Base-by-base conservation (phyloP, 2,329 filamentous ascomycete species). In the Herpotrichia juniperi region DNA sequence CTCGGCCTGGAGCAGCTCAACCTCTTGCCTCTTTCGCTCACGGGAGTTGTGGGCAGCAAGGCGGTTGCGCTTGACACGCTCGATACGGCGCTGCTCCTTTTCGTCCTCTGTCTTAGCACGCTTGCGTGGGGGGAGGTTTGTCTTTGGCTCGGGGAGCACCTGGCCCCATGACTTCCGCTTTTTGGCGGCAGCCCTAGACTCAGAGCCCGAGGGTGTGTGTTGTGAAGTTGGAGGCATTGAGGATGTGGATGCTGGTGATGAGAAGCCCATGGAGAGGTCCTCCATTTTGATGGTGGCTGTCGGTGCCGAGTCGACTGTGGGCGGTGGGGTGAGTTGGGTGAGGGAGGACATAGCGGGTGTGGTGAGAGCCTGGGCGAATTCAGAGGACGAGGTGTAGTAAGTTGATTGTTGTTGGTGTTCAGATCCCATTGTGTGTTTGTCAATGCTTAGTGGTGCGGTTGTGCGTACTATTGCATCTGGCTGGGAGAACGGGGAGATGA, bases 141-240 rank as follows among this genome's bases (percentile, higher is more conserved):
- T 97, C 83, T 97, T 97, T 37, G 94, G 94, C 71, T 96, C 91
- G 16, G 94, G 94, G 34, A 97, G 86, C 73, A 96, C 91, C 76
- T 99, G 94, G 44, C 94, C 94, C 94, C 94, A 99, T 43, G 94
- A 97, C 79, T 97, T 99, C 68, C 94, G 84, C 85, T 97, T 97
- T 85, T 97, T 97, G 30, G 83, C 78, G 1, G 84, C 82, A 79
- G 91, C 94, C 31, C 54, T 46, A 11, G 58, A 56, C 22, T 32
- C 30, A 10, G 44, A 47, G 31, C 21, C 12, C 64, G 30, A 58
- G 49, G 39, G 62, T 44, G 46, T 65, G 55, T 21, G 62, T 57
- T 16, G 56, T 54, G 49, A 42, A 25, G 43, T 22, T n/a, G 30
- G 7, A 42, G 54, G 56, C 34, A 50, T 48, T 12, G 56, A 49